These are phyloP conservation scores for Vitis cinerea DNA, from an alignment of 164 flowering plant genomes.

Conservation along the genomic window DNA sequence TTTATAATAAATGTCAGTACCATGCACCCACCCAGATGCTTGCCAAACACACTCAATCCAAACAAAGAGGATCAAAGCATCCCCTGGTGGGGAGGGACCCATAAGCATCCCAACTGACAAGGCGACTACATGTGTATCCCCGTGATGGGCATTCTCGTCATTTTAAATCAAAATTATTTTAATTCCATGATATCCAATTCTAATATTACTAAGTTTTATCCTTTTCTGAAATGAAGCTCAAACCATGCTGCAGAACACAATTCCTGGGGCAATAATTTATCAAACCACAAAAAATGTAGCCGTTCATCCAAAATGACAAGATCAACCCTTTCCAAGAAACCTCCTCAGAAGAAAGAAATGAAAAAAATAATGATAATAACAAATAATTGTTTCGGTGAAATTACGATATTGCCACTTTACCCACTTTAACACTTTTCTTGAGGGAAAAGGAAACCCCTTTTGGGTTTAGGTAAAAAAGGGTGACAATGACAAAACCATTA, in stretches of 20 bases:
- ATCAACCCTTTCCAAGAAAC: constrained; percentile 15
- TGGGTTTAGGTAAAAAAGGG: constrained; percentile 11
- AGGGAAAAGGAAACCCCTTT: constrained; percentile 23
- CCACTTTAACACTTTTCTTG: constrained; percentile 12
- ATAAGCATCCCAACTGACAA: constrained; percentile 2
- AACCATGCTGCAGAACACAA: not conserved
- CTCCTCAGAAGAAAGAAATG: not conserved
- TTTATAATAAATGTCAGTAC: constrained; percentile 11
- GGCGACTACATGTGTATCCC: constrained; percentile 3
- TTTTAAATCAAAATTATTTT: not conserved
- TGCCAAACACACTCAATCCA: too few relatives aligned
- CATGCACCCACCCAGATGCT: constrained; percentile 5
- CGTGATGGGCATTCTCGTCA: constrained; percentile 4
- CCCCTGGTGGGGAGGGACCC: constrained; percentile 15
- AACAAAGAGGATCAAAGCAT: not conserved
- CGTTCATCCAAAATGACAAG: constrained; percentile 3
- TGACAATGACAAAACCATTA: constrained; percentile 28
- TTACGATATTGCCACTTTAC: constrained; percentile 14
- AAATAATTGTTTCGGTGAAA: constrained; percentile 3
- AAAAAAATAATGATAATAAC: not conserved
- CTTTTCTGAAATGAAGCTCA: not conserved
- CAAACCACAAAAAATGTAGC: not conserved
- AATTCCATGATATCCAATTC: not conserved
- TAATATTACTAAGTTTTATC: not conserved
- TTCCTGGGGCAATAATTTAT: too few relatives aligned